phyloP scores from a whole-genome alignment of 2,329 filamentous ascomycete species.

The Thelonectria olida region DNA sequence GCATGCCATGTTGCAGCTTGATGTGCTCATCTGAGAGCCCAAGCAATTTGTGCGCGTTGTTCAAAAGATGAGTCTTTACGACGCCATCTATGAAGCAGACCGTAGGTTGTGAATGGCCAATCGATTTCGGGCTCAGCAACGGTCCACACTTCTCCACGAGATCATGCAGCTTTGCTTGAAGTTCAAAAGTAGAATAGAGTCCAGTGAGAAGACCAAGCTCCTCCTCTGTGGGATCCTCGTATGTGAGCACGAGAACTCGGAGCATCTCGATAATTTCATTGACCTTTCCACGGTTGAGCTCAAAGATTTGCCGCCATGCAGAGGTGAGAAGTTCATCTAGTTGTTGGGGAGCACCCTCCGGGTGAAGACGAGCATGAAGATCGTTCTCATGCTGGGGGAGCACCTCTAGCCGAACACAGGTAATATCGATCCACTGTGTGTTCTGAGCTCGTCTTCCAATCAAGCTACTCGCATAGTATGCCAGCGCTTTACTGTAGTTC shows the following conservation, averaged over 20 bases:
- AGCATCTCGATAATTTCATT: slow-evolving; percentile 55
- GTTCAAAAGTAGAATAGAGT: slow-evolving; percentile 41
- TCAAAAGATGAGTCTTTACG: neutral
- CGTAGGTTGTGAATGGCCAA: slow-evolving; percentile 18
- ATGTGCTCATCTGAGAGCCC: slow-evolving; percentile 49
- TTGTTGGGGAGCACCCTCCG: slow-evolving; percentile 52
- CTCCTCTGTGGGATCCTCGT: slow-evolving; percentile 50
- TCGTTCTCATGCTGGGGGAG: slow-evolving; percentile 49
- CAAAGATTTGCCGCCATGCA: slow-evolving; percentile 51
- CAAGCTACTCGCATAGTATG: slow-evolving; percentile 53
- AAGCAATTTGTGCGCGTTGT: slow-evolving; percentile 26
- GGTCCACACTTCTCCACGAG: slow-evolving; percentile 51
- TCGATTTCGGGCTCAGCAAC: slow-evolving; percentile 37
- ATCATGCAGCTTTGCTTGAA: slow-evolving; percentile 45
- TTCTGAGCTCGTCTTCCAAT: slow-evolving; percentile 53
- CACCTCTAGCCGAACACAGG: slow-evolving; percentile 51
- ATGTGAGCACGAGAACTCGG: slow-evolving; percentile 51
- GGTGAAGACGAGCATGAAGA: slow-evolving; percentile 48
- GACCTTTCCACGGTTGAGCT: slow-evolving; percentile 40
- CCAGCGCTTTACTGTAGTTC: slow-evolving; percentile 52
- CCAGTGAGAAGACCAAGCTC: slow-evolving; percentile 51
- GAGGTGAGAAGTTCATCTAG: slow-evolving; percentile 47
- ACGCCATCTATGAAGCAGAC: neutral
- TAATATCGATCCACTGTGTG: slow-evolving; percentile 56
- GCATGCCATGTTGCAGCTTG: slow-evolving; percentile 53